A percentile compares a stretch with the other conserved stretches of the same genome.
Conservation (phyloP, 164 flowering plant genomes). For the Platanus orientalis region DNA sequence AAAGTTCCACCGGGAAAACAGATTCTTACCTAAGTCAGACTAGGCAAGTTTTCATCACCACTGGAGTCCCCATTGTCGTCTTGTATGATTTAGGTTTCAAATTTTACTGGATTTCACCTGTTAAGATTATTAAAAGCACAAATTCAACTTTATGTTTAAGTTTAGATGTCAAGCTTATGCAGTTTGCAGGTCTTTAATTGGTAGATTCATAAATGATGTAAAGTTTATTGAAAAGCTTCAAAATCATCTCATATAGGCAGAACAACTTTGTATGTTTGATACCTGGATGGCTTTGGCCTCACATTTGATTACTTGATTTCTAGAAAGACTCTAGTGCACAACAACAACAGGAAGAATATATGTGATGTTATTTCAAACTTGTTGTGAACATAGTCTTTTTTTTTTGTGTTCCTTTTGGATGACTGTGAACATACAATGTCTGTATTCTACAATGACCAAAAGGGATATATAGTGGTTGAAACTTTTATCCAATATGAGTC, state of each 20-base stretch:
- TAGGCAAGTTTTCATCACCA: slow-evolving; percentile 33
- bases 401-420: neutral
- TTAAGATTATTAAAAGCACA: neutral
- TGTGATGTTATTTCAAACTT: neutral
- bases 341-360: neutral
- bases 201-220: too few relatives aligned
- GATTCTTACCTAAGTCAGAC: slow-evolving; percentile 72
- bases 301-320: neutral
- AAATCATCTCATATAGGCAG: too few relatives aligned
- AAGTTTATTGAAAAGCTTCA: too few relatives aligned
- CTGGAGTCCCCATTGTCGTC: neutral
- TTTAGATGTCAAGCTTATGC: neutral
- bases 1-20: slow-evolving; percentile 27
- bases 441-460: neutral
- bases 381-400: neutral
- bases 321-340: neutral
- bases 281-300: neutral
- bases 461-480: neutral
- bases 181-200: too few relatives aligned
- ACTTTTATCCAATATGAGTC: neutral
- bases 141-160: neutral
- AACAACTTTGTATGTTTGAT: neutral
- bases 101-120: neutral
- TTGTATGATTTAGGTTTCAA: neutral
- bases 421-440: too few relatives aligned